phyloP scores from a whole-genome alignment of 441 rosid genomes.

The Syzygium syzygioides region DNA sequence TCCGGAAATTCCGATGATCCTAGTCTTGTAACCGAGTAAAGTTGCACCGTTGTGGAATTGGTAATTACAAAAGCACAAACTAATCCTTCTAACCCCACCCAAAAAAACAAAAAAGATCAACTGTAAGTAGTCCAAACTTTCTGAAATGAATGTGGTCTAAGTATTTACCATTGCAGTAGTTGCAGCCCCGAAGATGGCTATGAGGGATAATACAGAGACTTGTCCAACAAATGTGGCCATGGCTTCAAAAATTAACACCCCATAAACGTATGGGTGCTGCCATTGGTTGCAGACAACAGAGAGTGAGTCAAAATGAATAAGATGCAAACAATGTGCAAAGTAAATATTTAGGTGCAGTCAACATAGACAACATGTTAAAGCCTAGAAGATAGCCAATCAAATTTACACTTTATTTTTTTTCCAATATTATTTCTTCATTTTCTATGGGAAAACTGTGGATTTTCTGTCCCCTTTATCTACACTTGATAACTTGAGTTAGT shows the following conservation, averaged over 20 bases:
- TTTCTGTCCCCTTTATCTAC: neutral
- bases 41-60: neutral
- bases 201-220: constrained; percentile 76
- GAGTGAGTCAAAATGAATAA: neutral
- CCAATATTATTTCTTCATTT: neutral
- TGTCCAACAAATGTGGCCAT: constrained; percentile 81
- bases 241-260: constrained; percentile 77
- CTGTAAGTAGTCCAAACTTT: neutral
- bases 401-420: neutral
- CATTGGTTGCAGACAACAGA: neutral
- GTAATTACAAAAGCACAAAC: neutral
- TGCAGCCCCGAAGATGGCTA: constrained; percentile 81
- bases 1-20: neutral
- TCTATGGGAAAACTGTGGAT: neutral
- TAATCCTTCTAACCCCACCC: neutral
- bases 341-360: neutral
- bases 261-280: constrained; percentile 82
- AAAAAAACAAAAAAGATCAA: neutral
- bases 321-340: neutral
- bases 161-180: constrained; percentile 70
- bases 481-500: neutral
- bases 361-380: neutral
- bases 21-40: neutral
- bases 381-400: neutral
- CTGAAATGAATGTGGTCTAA: neutral